phyloP scores from a whole-genome alignment of 306 rosid species.

The Pueraria montana region DNA sequence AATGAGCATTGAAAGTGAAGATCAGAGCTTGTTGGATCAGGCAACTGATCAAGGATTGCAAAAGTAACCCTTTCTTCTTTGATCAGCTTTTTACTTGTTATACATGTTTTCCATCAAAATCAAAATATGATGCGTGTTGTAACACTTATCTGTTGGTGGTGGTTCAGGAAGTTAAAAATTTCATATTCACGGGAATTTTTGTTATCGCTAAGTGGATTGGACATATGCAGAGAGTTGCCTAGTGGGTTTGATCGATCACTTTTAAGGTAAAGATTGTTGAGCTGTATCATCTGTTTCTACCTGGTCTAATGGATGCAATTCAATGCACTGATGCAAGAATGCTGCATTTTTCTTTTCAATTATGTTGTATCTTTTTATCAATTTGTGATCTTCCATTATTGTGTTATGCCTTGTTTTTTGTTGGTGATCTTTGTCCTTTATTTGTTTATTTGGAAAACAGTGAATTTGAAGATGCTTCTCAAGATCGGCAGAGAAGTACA shows the following conservation, averaged over 20 bases:
- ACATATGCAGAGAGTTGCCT: constrained; percentile 81
- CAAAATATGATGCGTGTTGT: constrained; percentile 35
- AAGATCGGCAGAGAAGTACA: constrained; percentile 74
- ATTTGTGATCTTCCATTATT: constrained; percentile 16
- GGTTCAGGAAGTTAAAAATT: constrained; percentile 69
- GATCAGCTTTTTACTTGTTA: constrained; percentile 13
- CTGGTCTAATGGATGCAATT: background rate
- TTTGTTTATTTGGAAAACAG: constrained; percentile 52
- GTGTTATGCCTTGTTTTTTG: constrained; percentile 46
- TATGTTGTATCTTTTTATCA: background rate
- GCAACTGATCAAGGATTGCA: constrained; percentile 59
- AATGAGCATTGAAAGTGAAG: constrained; percentile 83
- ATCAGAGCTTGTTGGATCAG: constrained; percentile 54
- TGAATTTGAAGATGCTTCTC: constrained; percentile 79
- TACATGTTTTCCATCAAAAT: constrained; percentile 13
- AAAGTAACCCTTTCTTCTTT: constrained; percentile 58
- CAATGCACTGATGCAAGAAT: background rate
- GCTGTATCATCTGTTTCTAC: constrained; percentile 7
- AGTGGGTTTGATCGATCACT: constrained; percentile 80
- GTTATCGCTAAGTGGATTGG: constrained; percentile 80
- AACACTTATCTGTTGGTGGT: constrained; percentile 43
- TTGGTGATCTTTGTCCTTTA: background rate
- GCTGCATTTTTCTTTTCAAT: constrained; percentile 2
- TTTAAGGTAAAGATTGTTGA: constrained; percentile 62
- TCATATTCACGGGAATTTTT: constrained; percentile 83